Conservation (phyloP, 129 eudicot species). For the Oenanthe sinensis region DNA sequence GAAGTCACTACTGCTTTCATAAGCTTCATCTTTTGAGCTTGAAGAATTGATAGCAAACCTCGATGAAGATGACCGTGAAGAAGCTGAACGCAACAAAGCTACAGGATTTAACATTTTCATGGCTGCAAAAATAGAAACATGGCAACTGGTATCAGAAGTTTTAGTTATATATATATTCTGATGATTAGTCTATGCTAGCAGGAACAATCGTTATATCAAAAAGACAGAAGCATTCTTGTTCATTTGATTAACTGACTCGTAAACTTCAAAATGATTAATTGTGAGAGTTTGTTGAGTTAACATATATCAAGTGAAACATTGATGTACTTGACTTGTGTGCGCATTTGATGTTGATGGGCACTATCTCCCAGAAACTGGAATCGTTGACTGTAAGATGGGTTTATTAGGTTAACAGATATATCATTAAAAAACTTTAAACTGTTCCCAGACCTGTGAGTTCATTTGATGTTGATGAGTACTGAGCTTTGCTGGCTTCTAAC, state of each 20-base stretch:
- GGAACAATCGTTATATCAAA: background rate
- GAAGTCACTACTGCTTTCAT: conserved; percentile 62
- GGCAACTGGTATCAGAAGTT: background rate
- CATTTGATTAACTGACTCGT: background rate
- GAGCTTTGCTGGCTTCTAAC: conserved; percentile 79
- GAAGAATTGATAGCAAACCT: conserved; percentile 60
- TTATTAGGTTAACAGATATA: background rate
- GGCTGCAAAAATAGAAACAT: conserved; percentile 32
- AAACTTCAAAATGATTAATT: background rate
- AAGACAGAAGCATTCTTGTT: background rate
- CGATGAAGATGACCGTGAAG: conserved; percentile 86
- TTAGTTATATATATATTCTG: background rate
- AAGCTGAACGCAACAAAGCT: conserved; percentile 82
- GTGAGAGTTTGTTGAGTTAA: background rate
- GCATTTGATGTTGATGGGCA: background rate
- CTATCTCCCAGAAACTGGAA: background rate
- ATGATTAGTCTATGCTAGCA: background rate
- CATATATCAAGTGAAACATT: background rate
- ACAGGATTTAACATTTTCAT: conserved; percentile 88
- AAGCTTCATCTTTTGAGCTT: conserved; percentile 58
- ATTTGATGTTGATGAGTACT: conserved; percentile 50
- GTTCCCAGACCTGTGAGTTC: conserved; percentile 54
- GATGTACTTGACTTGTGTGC: background rate
- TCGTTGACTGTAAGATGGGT: background rate
- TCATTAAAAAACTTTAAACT: background rate